Percentiles rank a stretch among this genome's conserved stretches.
Evolutionary conservation across 345 rosid genomes (phyloP).

Genomic region (Salix viminalis): DNA sequence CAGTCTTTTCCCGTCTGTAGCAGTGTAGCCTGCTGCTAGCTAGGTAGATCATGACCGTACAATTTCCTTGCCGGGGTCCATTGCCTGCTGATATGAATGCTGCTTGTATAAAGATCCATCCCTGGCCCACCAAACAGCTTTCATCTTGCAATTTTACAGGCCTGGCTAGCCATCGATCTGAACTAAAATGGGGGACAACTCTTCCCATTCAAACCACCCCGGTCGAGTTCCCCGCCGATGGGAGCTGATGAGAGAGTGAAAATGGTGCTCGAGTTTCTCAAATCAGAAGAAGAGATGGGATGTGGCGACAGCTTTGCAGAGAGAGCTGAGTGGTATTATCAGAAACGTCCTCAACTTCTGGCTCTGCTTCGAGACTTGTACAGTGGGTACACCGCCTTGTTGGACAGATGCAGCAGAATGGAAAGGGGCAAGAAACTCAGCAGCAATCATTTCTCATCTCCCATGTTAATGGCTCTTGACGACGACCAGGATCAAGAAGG

Average conservation of each 20-base stretch:
- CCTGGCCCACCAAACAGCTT: neutral
- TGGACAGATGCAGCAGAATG: slow-evolving; percentile 35
- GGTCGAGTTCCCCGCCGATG: neutral
- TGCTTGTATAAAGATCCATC: neutral
- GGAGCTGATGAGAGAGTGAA: slow-evolving; percentile 55
- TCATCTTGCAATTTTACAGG: neutral
- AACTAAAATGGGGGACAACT: neutral
- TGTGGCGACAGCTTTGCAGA: slow-evolving; percentile 51
- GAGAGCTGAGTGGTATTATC: slow-evolving; percentile 69
- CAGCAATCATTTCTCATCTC: slow-evolving; percentile 6
- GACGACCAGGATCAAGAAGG: slow-evolving; percentile 6
- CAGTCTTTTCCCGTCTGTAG: neutral
- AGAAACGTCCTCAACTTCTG: slow-evolving; percentile 57
- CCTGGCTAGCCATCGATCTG: neutral
- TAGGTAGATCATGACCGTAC: neutral
- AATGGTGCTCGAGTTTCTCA: slow-evolving; percentile 19
- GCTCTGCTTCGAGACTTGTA: slow-evolving; percentile 57
- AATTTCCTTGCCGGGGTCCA: neutral
- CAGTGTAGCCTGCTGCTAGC: neutral
- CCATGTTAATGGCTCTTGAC: neutral
- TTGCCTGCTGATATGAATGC: neutral
- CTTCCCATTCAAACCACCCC: neutral
- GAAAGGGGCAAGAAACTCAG: slow-evolving; percentile 5
- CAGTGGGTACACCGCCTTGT: slow-evolving; percentile 46
- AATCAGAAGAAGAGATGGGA: slow-evolving; percentile 29